Percentiles rank a stretch among this genome's conserved stretches.
Evolutionary conservation across 352 stramenopile species (phyloP).

Genomic region (Halophytophthora batemanensis): DNA sequence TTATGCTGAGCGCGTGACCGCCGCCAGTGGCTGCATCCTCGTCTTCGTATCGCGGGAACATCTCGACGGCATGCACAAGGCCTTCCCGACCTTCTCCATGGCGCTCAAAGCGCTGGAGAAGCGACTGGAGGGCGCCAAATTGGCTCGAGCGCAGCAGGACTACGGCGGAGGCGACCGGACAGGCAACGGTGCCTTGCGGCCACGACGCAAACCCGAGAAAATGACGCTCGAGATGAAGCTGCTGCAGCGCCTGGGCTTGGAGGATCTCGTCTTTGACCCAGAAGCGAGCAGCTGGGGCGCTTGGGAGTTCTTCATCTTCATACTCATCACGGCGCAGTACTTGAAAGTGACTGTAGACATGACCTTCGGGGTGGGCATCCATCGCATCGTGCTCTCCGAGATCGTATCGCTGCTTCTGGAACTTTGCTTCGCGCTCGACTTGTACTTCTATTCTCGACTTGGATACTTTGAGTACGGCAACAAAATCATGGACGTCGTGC

Average conservation of each 20-base stretch:
- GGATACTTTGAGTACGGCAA: constrained; percentile 70
- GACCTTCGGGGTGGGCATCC: constrained; percentile 17
- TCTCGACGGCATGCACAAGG: constrained; percentile 52
- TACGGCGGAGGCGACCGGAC: constrained; percentile 7
- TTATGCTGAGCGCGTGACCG: constrained; percentile 53
- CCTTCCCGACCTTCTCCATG: constrained; percentile 61
- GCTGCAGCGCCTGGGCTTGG: constrained; percentile 27
- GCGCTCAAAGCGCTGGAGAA: constrained; percentile 56
- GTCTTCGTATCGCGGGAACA: constrained; percentile 53
- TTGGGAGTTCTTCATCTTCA: constrained; percentile 34
- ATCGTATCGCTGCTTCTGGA: constrained; percentile 36
- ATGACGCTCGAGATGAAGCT: constrained; percentile 25
- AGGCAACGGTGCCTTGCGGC: background rate
- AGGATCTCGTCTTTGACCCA: constrained; percentile 40
- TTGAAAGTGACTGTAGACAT: constrained; percentile 39
- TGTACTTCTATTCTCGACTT: constrained; percentile 43
- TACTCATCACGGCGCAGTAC: constrained; percentile 26
- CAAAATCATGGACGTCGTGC: constrained; percentile 51
- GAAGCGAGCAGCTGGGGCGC: constrained; percentile 17
- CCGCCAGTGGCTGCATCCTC: constrained; percentile 55
- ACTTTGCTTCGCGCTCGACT: constrained; percentile 37
- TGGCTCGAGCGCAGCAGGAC: constrained; percentile 33
- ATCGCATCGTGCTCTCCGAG: constrained; percentile 12
- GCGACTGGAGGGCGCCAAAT: constrained; percentile 41
- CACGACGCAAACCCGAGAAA: constrained; percentile 4